A percentile compares a stretch with the other conserved stretches of the same genome.
Conservation (phyloP, 225 moss, liverwort and hornwort genomes). For the Polytrichum formosum region DNA sequence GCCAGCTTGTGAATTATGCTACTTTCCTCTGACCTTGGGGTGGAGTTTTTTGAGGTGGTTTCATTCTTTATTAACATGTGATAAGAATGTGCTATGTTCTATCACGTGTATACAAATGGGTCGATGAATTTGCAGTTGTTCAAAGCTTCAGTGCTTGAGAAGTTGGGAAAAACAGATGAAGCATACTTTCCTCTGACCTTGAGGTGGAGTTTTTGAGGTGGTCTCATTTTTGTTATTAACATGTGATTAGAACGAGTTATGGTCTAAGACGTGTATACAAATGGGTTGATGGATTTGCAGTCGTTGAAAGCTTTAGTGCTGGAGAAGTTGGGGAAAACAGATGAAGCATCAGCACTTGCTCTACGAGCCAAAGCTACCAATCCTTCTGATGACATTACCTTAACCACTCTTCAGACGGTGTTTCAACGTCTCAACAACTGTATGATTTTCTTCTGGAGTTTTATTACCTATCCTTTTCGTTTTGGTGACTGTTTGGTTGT, state of each 20-base stretch:
- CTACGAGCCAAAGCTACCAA: constrained; percentile 75
- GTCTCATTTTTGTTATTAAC: too few relatives aligned
- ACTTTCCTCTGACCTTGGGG: background rate
- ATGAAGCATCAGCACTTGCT: constrained; percentile 71
- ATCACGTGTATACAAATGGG: too few relatives aligned
- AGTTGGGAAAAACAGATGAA: constrained; percentile 81
- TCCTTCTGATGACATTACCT: constrained; percentile 78
- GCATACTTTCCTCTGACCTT: constrained; percentile 14
- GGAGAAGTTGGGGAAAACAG: constrained; percentile 81
- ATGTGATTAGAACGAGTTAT: too few relatives aligned
- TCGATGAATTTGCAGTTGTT: constrained; percentile 49
- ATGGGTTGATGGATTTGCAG: constrained; percentile 30
- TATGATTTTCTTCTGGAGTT: constrained; percentile 15
- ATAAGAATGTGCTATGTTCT: too few relatives aligned
- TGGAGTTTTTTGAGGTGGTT: too few relatives aligned
- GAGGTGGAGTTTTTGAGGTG: too few relatives aligned
- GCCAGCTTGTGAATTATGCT: background rate
- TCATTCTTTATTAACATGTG: too few relatives aligned
- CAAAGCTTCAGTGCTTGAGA: constrained; percentile 87
- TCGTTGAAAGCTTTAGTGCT: constrained; percentile 82
- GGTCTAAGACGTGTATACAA: too few relatives aligned
- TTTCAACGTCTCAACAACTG: constrained; percentile 76
- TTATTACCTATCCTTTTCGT: background rate
- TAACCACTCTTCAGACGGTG: constrained; percentile 88
- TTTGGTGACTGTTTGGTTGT: background rate